Percentiles rank a stretch among this genome's conserved stretches.
Evolutionary conservation across 2,329 filamentous ascomycete genomes (phyloP).

Genomic region (Penicillium sp.): DNA sequence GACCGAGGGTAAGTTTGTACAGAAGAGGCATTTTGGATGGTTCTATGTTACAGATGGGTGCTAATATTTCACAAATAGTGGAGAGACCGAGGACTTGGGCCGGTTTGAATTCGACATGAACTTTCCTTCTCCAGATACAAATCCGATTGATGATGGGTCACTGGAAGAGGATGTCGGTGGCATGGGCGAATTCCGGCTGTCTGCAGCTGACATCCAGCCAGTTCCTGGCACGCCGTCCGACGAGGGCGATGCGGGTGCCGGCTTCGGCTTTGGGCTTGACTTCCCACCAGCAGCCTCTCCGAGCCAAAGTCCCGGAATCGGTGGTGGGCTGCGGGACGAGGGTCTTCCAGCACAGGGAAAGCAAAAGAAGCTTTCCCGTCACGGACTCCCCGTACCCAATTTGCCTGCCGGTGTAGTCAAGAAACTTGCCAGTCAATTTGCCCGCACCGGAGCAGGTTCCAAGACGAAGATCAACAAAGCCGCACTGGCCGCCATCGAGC

Average conservation of each 20-base stretch:
- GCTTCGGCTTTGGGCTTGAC: constrained; percentile 36
- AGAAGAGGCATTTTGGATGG: not conserved
- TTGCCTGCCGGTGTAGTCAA: constrained; percentile 75
- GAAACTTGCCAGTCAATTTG: constrained; percentile 64
- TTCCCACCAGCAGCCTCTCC: constrained; percentile 31
- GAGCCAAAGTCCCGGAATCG: constrained; percentile 37
- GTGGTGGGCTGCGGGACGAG: constrained; percentile 40
- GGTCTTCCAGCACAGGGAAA: constrained; percentile 37
- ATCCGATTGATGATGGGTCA: constrained; percentile 30
- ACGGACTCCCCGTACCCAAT: constrained; percentile 75
- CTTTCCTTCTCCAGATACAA: constrained; percentile 41
- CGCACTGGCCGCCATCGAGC: constrained; percentile 71
- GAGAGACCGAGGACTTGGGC: constrained; percentile 47
- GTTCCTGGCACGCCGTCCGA: constrained; percentile 30
- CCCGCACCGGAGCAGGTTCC: constrained; percentile 64
- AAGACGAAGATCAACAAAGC: constrained; percentile 73
- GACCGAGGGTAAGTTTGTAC: constrained; percentile 38
- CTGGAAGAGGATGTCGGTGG: constrained; percentile 37
- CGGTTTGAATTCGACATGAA: constrained; percentile 46
- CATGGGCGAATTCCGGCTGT: constrained; percentile 39
- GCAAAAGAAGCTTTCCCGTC: constrained; percentile 63
- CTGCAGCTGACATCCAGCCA: constrained; percentile 30
- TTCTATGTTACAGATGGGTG: constrained; percentile 19
- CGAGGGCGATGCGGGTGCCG: constrained; percentile 30
- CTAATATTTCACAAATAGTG: constrained; percentile 35